Percentiles rank a stretch among this genome's conserved stretches.
Conservation (phyloP, 495 filamentous ascomycete genomes). For the Glutinoglossum americanum region DNA sequence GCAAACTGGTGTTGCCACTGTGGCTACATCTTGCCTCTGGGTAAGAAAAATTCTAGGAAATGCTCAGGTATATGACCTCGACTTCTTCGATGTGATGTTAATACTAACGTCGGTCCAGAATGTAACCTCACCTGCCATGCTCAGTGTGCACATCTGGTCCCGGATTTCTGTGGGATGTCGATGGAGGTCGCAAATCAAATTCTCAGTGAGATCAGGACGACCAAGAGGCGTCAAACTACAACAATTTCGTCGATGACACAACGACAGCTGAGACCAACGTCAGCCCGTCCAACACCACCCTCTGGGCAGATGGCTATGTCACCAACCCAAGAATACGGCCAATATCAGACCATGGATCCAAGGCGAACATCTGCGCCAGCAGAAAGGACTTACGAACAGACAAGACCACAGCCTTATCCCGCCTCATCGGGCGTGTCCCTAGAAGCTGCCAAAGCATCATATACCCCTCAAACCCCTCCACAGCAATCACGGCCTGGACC, state of each 20-base stretch:
- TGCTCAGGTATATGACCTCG: conserved; percentile 47
- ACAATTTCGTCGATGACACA: conserved; percentile 34
- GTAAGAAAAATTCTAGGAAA: conserved; percentile 79
- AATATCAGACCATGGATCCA: conserved; percentile 23
- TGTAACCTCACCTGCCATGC: conserved; percentile 82
- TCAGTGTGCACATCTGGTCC: conserved; percentile 82
- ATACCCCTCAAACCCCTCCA: conserved; percentile 1
- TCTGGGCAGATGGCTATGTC: conserved; percentile 14
- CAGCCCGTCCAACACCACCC: conserved; percentile 19
- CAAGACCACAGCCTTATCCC: conserved; percentile 19
- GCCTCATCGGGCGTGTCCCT: conserved; percentile 18
- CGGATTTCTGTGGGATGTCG: conserved; percentile 98
- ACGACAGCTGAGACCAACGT: conserved; percentile 40
- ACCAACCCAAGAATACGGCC: conserved; percentile 20
- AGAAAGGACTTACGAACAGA: conserved; percentile 19
- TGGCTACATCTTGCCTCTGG: conserved; percentile 91
- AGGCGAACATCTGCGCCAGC: conserved; percentile 25
- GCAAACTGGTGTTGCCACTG: conserved; percentile 99
- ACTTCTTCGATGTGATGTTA: not conserved
- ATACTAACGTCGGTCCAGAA: conserved; percentile 29
- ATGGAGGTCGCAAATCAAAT: conserved; percentile 96
- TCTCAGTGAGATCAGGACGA: conserved; percentile 40
- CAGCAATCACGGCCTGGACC: conserved; percentile 18
- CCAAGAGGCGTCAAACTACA: conserved; percentile 29
- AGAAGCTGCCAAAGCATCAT: conserved; percentile 26